Percentiles rank a stretch among this genome's conserved stretches.
phyloP scores from a whole-genome alignment of 257 asterid genomes.

The Penstemon barbatus region DNA sequence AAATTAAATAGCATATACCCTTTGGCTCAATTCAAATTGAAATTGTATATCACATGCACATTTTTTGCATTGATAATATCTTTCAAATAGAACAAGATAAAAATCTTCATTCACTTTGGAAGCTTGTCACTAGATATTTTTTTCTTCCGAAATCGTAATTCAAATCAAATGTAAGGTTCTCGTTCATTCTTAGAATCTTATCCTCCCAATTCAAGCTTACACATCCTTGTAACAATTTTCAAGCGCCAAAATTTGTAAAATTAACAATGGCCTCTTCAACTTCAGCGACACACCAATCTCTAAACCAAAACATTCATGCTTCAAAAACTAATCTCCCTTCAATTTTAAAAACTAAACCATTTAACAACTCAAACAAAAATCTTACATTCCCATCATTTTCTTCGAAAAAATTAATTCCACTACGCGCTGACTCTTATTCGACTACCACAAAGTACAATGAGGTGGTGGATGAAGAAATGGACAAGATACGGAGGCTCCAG shows the following conservation, averaged over 20 bases:
- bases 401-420: conserved; percentile 17
- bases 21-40: not conserved
- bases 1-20: conserved; percentile 5
- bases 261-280: conserved; percentile 58
- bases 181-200: conserved; percentile 41
- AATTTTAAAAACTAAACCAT: conserved; percentile 32
- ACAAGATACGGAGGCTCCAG: conserved; percentile 69
- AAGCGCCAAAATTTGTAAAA: conserved; percentile 31
- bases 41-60: conserved; percentile 8
- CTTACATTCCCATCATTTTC: conserved; percentile 30
- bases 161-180: conserved; percentile 41
- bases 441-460: conserved; percentile 48
- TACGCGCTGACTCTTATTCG: conserved; percentile 36
- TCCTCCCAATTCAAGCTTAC: conserved; percentile 33
- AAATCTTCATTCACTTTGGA: conserved; percentile 54
- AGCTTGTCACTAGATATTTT: conserved; percentile 52
- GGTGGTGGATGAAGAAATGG: conserved; percentile 75
- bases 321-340: conserved; percentile 38
- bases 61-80: conserved; percentile 27
- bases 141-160: conserved; percentile 18
- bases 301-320: conserved; percentile 22
- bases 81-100: conserved; percentile 39
- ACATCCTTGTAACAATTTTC: not conserved
- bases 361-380: conserved; percentile 27
- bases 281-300: conserved; percentile 36